Conservation (phyloP, 768 basidiomycete genomes). For the Termitomyces sp. region DNA sequence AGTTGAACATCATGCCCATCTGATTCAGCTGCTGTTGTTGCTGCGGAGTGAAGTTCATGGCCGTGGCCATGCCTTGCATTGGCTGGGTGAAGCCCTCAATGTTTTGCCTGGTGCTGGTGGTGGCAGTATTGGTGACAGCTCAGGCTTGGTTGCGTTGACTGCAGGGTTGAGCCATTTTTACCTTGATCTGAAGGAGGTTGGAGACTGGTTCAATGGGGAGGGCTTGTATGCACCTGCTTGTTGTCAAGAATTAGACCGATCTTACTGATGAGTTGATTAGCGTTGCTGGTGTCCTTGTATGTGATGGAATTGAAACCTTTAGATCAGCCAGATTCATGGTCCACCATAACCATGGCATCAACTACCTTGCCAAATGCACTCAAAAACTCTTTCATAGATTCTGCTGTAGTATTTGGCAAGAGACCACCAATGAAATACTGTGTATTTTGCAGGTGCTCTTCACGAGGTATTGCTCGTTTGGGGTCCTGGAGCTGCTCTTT, state of each 20-base stretch:
- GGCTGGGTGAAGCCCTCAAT: conserved; percentile 26
- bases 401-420: conserved; percentile 59
- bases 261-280: conserved; percentile 63
- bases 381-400: conserved; percentile 69
- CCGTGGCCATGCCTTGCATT: conserved; percentile 27
- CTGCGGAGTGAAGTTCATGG: conserved; percentile 26
- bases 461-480: conserved; percentile 80
- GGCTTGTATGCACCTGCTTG: conserved; percentile 49
- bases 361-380: conserved; percentile 71
- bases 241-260: conserved; percentile 70
- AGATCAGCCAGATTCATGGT: conserved; percentile 65
- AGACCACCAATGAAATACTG: conserved; percentile 83
- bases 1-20: conserved; percentile 56
- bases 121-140: conserved; percentile 16
- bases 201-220: background rate
- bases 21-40: conserved; percentile 31
- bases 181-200: conserved; percentile 57
- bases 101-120: conserved; percentile 16
- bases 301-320: conserved; percentile 88
- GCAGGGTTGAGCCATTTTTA: conserved; percentile 75
- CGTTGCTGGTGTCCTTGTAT: conserved; percentile 60
- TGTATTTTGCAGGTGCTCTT: conserved; percentile 70
- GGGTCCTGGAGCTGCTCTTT: no score
- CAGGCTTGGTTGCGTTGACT: conserved; percentile 55
- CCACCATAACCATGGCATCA: conserved; percentile 84